These are phyloP conservation scores for Fusarium clavum DNA, from an alignment of 2,329 filamentous ascomycete species.

Conservation along the genomic window DNA sequence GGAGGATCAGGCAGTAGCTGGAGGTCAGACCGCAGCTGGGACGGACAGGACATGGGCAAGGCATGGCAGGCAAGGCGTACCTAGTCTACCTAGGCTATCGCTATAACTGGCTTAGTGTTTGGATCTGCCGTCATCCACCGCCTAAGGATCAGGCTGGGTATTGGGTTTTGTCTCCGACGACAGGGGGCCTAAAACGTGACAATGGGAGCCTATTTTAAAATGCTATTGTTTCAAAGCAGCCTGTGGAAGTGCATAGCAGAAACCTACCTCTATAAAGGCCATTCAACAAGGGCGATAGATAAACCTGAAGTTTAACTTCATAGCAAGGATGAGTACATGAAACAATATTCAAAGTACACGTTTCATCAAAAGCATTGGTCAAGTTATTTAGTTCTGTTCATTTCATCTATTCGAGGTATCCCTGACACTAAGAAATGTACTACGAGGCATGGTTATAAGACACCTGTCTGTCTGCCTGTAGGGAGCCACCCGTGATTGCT, in stretches of 20 bases:
- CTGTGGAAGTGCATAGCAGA: background rate
- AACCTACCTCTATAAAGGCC: background rate
- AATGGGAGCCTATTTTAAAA: constrained; percentile 4
- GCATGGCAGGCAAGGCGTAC: constrained; percentile 27
- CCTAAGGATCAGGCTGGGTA: constrained; percentile 31
- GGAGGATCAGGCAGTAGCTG: constrained; percentile 44
- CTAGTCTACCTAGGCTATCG: constrained; percentile 20
- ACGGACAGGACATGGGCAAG: constrained; percentile 30
- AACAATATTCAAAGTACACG: background rate
- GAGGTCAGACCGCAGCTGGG: constrained; percentile 46
- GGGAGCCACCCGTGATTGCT: background rate
- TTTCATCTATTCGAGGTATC: background rate
- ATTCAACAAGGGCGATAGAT: background rate
- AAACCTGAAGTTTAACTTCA: background rate
- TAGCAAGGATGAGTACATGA: background rate
- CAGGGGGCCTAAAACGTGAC: constrained; percentile 11
- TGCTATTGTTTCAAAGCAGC: background rate
- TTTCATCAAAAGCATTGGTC: background rate
- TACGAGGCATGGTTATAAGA: constrained; percentile 1
- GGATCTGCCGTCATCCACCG: constrained; percentile 43
- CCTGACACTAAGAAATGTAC: constrained; percentile 20
- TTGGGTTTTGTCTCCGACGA: constrained; percentile 17
- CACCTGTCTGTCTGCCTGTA: background rate
- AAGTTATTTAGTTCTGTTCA: background rate
- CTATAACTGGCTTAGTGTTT: constrained; percentile 35